Percentiles rank a stretch among this genome's conserved stretches.
Conservation (phyloP, 305 asterid genomes). For the Solanum hybrid region DNA sequence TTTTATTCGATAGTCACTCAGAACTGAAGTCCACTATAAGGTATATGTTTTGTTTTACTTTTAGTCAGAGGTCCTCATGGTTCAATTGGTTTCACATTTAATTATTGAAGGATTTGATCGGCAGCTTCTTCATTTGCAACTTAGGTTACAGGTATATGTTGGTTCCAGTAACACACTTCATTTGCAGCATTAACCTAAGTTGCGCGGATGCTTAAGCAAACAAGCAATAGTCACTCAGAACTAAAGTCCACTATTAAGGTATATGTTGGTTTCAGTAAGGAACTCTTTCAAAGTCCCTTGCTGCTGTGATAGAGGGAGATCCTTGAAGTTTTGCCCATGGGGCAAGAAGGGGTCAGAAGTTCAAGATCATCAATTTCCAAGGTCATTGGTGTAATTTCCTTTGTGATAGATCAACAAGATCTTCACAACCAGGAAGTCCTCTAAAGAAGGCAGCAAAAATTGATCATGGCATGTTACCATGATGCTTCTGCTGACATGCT, state of each 20-base stretch:
- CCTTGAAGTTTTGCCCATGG: background rate
- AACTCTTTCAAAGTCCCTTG: background rate
- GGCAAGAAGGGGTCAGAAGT: background rate
- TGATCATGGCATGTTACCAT: background rate
- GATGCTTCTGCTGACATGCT: background rate
- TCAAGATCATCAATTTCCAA: background rate
- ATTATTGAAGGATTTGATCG: background rate
- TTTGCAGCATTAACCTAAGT: background rate
- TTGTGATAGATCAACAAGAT: background rate
- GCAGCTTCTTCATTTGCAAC: background rate
- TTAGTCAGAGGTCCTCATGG: background rate
- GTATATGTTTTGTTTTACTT: background rate
- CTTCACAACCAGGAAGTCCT: background rate
- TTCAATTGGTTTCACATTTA: background rate
- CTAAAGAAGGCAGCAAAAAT: background rate
- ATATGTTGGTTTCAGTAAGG: background rate
- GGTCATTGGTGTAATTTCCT: background rate
- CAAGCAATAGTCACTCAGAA: background rate
- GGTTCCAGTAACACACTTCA: background rate
- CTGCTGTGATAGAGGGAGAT: background rate
- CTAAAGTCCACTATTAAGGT: background rate
- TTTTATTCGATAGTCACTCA: background rate
- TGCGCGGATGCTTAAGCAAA: background rate
- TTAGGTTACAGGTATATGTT: background rate
- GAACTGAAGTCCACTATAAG: background rate